These are phyloP conservation scores for Cryptosporidium baileyi DNA, from an alignment of 169 alveolate genomes.

Conservation along the genomic window DNA sequence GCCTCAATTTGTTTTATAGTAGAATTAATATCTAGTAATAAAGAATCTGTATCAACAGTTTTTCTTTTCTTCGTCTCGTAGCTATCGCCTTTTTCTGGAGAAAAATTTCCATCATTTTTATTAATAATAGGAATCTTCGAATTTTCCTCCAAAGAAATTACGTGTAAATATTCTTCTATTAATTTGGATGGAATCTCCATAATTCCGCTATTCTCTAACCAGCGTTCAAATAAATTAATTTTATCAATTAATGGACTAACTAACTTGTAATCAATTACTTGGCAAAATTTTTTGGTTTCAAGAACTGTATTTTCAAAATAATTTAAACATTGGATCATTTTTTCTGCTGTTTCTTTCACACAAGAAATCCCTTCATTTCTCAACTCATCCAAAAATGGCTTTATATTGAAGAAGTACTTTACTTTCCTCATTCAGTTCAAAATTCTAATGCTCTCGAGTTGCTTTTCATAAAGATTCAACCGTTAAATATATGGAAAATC, in stretches of 20 bases:
- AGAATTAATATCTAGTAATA: constrained; percentile 13
- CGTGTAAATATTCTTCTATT: constrained; percentile 9
- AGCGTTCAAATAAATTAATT: constrained; percentile 1
- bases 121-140: neutral
- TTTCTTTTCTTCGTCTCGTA: neutral
- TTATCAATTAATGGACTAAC: neutral
- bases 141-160: neutral
- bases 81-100: neutral
- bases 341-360: constrained; percentile 21
- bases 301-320: neutral
- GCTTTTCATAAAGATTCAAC: too few species aligned
- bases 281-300: neutral
- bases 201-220: constrained; percentile 37
- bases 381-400: neutral
- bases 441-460: too few species aligned
- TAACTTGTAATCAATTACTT: constrained; percentile 19
- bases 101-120: neutral
- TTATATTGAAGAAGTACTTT: constrained; percentile 10
- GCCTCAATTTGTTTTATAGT: neutral
- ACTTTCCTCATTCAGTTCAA: constrained; percentile 59
- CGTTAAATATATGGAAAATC: too few species aligned
- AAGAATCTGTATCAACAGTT: neutral
- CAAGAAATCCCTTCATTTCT: constrained; percentile 1
- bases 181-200: constrained; percentile 29
- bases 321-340: constrained; percentile 2